phyloP scores from a whole-genome alignment of 2,329 filamentous ascomycete species.

The Fusarium musae region DNA sequence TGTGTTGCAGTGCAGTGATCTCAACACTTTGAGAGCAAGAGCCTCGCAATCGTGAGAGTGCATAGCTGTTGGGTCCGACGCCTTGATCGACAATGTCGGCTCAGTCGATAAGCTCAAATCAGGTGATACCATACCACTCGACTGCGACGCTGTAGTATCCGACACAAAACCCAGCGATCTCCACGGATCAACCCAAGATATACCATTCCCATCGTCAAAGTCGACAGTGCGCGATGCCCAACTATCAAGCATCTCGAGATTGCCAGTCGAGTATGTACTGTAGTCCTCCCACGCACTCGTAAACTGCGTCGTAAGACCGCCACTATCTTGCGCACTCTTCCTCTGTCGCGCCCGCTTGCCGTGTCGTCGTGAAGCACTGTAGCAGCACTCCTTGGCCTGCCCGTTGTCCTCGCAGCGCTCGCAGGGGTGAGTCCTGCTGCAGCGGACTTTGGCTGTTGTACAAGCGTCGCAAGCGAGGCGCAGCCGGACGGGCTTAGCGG shows the following conservation, averaged over 20 bases:
- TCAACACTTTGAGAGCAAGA: constrained; percentile 2
- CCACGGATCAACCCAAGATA: constrained; percentile 24
- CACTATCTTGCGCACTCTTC: neutral
- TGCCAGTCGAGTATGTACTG: neutral
- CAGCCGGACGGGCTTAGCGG: constrained; percentile 19
- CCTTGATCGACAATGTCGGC: neutral
- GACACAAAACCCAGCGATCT: neutral
- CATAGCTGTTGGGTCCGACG: neutral
- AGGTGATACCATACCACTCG: constrained; percentile 12
- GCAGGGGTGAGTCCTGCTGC: constrained; percentile 32
- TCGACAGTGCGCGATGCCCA: constrained; percentile 20
- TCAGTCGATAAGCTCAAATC: neutral
- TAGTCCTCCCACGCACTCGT: constrained; percentile 10
- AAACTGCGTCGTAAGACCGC: neutral
- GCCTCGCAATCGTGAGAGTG: constrained; percentile 19
- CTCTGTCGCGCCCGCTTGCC: constrained; percentile 22
- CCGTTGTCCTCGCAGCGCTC: constrained; percentile 31
- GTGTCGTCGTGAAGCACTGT: constrained; percentile 22
- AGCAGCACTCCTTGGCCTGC: constrained; percentile 15
- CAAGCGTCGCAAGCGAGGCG: constrained; percentile 33
- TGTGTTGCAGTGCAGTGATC: constrained; percentile 20
- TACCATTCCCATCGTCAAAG: constrained; percentile 11
- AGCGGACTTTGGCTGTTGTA: constrained; percentile 34
- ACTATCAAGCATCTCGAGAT: constrained; percentile 7
- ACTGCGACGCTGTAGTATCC: neutral